Conservation (phyloP, 2,329 filamentous ascomycete species). For the Paraconiothyrium brasiliense region DNA sequence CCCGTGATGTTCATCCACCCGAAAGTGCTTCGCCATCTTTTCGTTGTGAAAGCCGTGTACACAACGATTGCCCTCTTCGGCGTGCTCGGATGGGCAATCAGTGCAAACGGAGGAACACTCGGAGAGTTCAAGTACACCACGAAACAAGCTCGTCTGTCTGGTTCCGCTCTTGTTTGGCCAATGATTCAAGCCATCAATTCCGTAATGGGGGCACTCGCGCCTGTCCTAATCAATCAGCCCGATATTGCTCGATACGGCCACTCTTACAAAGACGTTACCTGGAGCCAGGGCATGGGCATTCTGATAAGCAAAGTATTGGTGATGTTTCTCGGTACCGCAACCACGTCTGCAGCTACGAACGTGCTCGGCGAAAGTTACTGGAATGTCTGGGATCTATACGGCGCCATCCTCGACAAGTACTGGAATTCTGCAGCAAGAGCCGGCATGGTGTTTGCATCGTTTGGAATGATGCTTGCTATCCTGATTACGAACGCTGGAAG, state of each 20-base stretch:
- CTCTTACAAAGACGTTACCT: constrained; percentile 12
- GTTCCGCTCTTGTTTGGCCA: constrained; percentile 8
- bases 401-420: constrained; percentile 30
- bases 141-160: constrained; percentile 25
- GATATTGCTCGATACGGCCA: constrained; percentile 8
- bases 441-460: constrained; percentile 8
- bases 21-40: constrained; percentile 7
- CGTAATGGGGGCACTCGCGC: constrained; percentile 11
- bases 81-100: constrained; percentile 12
- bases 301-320: constrained; percentile 7
- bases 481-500: constrained; percentile 6
- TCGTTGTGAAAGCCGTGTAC: constrained; percentile 11
- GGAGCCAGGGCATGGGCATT: constrained; percentile 6
- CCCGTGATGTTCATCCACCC: constrained; percentile 9
- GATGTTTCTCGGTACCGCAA: constrained; percentile 7
- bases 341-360: constrained; percentile 2
- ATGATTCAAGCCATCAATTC: constrained; percentile 33
- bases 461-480: constrained; percentile 8
- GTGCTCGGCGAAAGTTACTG: constrained; percentile 9
- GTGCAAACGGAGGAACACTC: constrained; percentile 1
- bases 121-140: constrained; percentile 30
- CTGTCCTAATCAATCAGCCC: constrained; percentile 4
- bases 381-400: constrained; percentile 20
- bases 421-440: constrained; percentile 16
- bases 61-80: constrained; percentile 6